Evolutionary conservation across 2,329 filamentous ascomycete species (phyloP).

Genomic region (Drechslerella coelobrocha): DNA sequence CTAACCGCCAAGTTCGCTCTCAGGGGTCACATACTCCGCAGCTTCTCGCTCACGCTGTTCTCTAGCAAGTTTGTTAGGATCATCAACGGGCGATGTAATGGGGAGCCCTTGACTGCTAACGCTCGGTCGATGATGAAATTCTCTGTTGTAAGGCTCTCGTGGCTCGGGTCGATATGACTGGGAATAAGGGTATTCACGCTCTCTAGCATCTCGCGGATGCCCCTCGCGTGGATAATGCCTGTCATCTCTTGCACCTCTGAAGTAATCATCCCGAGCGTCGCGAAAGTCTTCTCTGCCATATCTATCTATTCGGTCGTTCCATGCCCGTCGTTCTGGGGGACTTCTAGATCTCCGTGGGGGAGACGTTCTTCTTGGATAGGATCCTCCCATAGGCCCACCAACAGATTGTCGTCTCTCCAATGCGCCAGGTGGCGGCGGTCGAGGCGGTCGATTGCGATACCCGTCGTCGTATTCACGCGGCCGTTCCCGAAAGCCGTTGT

Average conservation of each 20-base stretch:
- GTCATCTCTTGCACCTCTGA: slow-evolving; percentile 25
- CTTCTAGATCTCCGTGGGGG: slow-evolving; percentile 43
- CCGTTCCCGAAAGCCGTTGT: slow-evolving; percentile 38
- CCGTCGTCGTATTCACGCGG: slow-evolving; percentile 38
- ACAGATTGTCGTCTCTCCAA: slow-evolving; percentile 39
- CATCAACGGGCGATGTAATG: slow-evolving; percentile 37
- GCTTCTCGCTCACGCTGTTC: slow-evolving; percentile 47
- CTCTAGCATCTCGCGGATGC: slow-evolving; percentile 28
- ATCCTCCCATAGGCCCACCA: slow-evolving; percentile 31
- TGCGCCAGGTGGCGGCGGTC: slow-evolving; percentile 8
- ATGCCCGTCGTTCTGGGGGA: slow-evolving; percentile 38
- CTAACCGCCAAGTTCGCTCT: slow-evolving; percentile 1
- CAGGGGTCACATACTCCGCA: slow-evolving; percentile 35
- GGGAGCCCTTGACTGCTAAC: slow-evolving; percentile 40
- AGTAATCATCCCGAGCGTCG: slow-evolving; percentile 35
- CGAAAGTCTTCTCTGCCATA: slow-evolving; percentile 40
- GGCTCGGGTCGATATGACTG: slow-evolving; percentile 42
- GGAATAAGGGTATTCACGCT: slow-evolving; percentile 41
- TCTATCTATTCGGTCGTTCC: slow-evolving; percentile 36
- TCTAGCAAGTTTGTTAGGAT: slow-evolving; percentile 46
- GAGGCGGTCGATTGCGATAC: slow-evolving; percentile 25
- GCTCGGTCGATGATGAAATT: slow-evolving; percentile 42
- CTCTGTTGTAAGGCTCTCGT: slow-evolving; percentile 34
- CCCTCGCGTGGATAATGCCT: slow-evolving; percentile 41
- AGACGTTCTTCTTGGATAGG: slow-evolving; percentile 35